phyloP scores from a whole-genome alignment of 345 rosid species.

The Syzygium aromaticum region DNA sequence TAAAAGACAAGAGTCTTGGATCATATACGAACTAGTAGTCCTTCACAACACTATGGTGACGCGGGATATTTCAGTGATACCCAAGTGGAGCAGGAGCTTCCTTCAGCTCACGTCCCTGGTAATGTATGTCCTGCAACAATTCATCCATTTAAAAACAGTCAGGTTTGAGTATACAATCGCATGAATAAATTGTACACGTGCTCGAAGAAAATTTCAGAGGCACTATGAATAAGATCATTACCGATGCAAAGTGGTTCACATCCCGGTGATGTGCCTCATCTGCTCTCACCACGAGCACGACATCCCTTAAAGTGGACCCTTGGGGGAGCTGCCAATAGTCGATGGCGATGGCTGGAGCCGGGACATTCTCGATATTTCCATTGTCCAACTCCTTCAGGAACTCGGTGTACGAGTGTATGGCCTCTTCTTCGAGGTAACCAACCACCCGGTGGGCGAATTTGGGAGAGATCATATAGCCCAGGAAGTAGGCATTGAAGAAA shows the following conservation, averaged over 20 bases:
- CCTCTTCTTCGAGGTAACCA: conserved; percentile 85
- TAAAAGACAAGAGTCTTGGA: not conserved
- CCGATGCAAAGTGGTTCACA: conserved; percentile 81
- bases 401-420: conserved; percentile 72
- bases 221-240: conserved; percentile 1
- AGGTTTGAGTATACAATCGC: not conserved
- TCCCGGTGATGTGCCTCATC: conserved; percentile 89
- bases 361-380: conserved; percentile 66
- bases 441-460: conserved; percentile 75
- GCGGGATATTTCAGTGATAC: conserved; percentile 25
- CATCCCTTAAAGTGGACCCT: conserved; percentile 54
- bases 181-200: not conserved
- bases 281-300: conserved; percentile 55
- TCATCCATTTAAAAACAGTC: not conserved
- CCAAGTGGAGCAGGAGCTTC: conserved; percentile 70
- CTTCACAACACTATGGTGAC: not conserved
- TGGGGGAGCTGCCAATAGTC: conserved; percentile 75
- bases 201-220: not conserved
- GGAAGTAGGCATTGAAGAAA: conserved; percentile 73
- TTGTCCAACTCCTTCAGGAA: conserved; percentile 76
- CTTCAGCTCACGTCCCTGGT: conserved; percentile 55
- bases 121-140: conserved; percentile 49
- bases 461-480: conserved; percentile 61
- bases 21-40: not conserved
- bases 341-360: conserved; percentile 72